Evolutionary conservation across 805 yeast genomes (phyloP).

Genomic region (Ogataea methanolica): DNA sequence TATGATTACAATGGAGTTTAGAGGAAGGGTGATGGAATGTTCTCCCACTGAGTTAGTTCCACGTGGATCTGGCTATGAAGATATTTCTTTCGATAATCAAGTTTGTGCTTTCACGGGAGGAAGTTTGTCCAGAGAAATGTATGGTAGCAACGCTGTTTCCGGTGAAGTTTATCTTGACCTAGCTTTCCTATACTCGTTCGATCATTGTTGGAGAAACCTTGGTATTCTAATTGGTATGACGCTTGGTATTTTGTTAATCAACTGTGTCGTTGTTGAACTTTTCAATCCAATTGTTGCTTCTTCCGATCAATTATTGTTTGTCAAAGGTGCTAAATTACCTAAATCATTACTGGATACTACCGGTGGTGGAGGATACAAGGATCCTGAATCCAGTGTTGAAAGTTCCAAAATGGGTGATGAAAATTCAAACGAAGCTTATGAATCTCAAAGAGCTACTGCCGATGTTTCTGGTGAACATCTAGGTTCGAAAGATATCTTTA

Average conservation of each 20-base stretch:
- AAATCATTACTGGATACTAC: too few relatives aligned
- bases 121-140: slow-evolving; percentile 24
- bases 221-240: slow-evolving; percentile 26
- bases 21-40: slow-evolving; percentile 51
- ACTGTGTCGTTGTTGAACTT: slow-evolving; percentile 15
- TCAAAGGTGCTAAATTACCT: too few relatives aligned
- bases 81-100: slow-evolving; percentile 30
- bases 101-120: slow-evolving; percentile 57
- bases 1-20: slow-evolving; percentile 62
- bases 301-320: too few relatives aligned
- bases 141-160: slow-evolving; percentile 32
- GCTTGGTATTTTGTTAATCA: slow-evolving; percentile 16
- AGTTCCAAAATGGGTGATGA: not conserved
- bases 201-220: slow-evolving; percentile 33
- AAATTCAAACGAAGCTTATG: not conserved
- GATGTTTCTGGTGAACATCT: not conserved
- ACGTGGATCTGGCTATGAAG: slow-evolving; percentile 6
- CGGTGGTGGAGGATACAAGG: too few relatives aligned
- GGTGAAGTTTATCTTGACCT: slow-evolving; percentile 53
- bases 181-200: slow-evolving; percentile 43
- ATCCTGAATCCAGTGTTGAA: not conserved
- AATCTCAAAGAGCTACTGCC: not conserved
- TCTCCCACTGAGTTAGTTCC: slow-evolving; percentile 31
- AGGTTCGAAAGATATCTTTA: slow-evolving; percentile 37
- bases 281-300: not conserved